phyloP scores from a whole-genome alignment of 2,329 filamentous ascomycete species.

The Madurella mycetomatis region DNA sequence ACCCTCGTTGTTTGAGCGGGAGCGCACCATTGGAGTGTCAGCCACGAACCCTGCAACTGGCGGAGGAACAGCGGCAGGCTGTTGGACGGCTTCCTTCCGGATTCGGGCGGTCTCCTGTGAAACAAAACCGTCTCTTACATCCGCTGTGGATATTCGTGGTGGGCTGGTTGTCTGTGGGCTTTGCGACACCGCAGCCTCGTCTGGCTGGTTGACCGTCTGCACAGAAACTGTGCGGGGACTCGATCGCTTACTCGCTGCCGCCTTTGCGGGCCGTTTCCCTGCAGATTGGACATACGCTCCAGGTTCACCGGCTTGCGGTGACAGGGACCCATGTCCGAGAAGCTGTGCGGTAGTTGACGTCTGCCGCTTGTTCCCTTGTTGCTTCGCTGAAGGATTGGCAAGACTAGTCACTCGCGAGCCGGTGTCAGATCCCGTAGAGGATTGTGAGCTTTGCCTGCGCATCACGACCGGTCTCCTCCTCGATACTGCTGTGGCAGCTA shows the following conservation, averaged over 20 bases:
- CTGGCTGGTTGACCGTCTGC: slow-evolving; percentile 3
- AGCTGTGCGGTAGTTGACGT: slow-evolving; percentile 4
- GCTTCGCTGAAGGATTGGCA: slow-evolving; percentile 4
- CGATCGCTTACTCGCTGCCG: slow-evolving; percentile 13
- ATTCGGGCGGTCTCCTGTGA: background rate
- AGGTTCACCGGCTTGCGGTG: slow-evolving; percentile 13
- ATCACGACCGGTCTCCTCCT: slow-evolving; percentile 45
- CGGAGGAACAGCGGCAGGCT: background rate
- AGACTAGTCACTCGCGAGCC: slow-evolving; percentile 7
- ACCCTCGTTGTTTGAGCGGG: slow-evolving; percentile 15
- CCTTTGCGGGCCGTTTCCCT: slow-evolving; percentile 42
- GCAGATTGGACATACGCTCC: slow-evolving; percentile 41
- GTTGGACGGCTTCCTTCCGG: background rate
- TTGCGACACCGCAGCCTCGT: slow-evolving; percentile 2
- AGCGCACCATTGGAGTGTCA: slow-evolving; percentile 19
- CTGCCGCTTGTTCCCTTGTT: background rate
- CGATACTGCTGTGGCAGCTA: slow-evolving; percentile 39
- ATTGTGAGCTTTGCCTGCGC: slow-evolving; percentile 46
- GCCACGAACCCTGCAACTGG: slow-evolving; percentile 23
- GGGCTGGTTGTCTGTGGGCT: background rate
- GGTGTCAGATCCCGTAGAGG: slow-evolving; percentile 33
- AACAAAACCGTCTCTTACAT: slow-evolving; percentile 6
- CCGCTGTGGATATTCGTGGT: slow-evolving; percentile 15
- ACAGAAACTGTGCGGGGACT: background rate
- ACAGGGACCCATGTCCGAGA: slow-evolving; percentile 6